A percentile compares a stretch with the other conserved stretches of the same genome.
Conservation (phyloP, 768 basidiomycete genomes). For the Tephrocybe rancida region DNA sequence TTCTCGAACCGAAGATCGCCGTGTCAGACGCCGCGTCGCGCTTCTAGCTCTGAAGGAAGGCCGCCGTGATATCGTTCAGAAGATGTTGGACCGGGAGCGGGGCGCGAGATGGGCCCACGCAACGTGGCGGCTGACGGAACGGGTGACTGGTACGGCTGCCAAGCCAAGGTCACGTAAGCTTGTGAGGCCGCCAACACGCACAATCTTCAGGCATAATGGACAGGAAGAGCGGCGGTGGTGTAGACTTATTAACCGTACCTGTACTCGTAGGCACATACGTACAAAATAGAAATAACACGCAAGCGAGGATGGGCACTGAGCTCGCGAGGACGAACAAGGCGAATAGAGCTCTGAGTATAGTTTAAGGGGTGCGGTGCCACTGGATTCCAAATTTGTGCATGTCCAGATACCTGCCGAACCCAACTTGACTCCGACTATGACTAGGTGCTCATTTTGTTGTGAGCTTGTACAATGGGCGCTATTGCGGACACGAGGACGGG, state of each 20-base stretch:
- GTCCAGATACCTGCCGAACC: background rate
- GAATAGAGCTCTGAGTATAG: slow-evolving; percentile 1
- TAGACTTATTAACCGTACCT: slow-evolving; percentile 20
- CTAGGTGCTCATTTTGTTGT: too few relatives aligned
- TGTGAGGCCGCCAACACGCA: slow-evolving; percentile 23
- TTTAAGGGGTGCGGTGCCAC: slow-evolving; percentile 3
- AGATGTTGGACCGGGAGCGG: slow-evolving; percentile 25
- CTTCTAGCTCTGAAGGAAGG: slow-evolving; percentile 67
- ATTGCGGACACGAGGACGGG: background rate
- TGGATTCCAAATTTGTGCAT: background rate
- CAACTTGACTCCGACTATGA: too few relatives aligned
- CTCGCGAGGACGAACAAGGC: background rate
- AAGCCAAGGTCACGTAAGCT: slow-evolving; percentile 12
- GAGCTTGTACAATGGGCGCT: background rate
- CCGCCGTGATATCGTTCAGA: slow-evolving; percentile 50
- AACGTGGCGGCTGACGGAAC: slow-evolving; percentile 21
- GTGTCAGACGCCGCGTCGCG: slow-evolving; percentile 61
- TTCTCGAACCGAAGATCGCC: slow-evolving; percentile 49
- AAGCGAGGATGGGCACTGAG: slow-evolving; percentile 2
- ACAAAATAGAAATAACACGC: slow-evolving; percentile 13
- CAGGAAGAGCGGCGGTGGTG: slow-evolving; percentile 34
- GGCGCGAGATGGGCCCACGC: slow-evolving; percentile 7
- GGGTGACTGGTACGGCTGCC: slow-evolving; percentile 17
- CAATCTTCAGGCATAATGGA: slow-evolving; percentile 32
- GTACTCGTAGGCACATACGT: slow-evolving; percentile 9